Evolutionary conservation across 148 eudicot genomes (phyloP), one percentile per base, ranked within the genome.

Genomic region (Linanthus parryae): DNA sequence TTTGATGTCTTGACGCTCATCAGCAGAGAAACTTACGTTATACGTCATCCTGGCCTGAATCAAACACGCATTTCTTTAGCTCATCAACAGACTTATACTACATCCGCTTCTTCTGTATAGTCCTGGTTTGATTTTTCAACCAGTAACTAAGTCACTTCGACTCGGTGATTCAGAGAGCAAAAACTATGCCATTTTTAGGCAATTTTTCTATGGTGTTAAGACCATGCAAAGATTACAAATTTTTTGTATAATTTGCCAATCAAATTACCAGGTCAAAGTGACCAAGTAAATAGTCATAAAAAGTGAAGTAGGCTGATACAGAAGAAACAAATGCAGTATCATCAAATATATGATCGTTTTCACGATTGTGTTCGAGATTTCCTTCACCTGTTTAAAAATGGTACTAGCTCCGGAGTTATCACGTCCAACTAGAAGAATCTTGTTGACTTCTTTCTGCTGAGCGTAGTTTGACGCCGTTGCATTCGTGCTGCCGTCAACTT

Each of bases 361-460:
- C n/a, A n/a, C n/a, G n/a, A n/a, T n/a, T n/a, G n/a, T 40, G 8
- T 35, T 34, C 12, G 9, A 40, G 8, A 23, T 38, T 64, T 54
- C 17, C 13, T 53, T 2, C 63, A 85, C 98, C 94, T 92, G 96
- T 75, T 92, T 92, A 64, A 69, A 81, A 34, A 87, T 69, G 58
- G 98, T 78, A 62, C 94, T 81, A 28, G 85, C 75, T 40, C 98
- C 98, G 15, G 96, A 87, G 49, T 76, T 68, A 76, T 79, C 80
- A 48, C 57, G 63, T 21, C 96, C 98, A 55, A 82, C 73, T 6
- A 92, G 68, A 44, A 92, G 87, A 57, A 84, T 26, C 63, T 77
- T 84, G 26, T 64, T 31, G 12, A 73, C 63, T 29, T 50, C 43
- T 49, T 51, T 63, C 55, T 61, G 74, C 43, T 59, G 76, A 15